Evolutionary conservation across 2,329 filamentous ascomycete species (phyloP), one percentile per base, ranked within the genome.

Genomic region (Penicillium sumatraense): DNA sequence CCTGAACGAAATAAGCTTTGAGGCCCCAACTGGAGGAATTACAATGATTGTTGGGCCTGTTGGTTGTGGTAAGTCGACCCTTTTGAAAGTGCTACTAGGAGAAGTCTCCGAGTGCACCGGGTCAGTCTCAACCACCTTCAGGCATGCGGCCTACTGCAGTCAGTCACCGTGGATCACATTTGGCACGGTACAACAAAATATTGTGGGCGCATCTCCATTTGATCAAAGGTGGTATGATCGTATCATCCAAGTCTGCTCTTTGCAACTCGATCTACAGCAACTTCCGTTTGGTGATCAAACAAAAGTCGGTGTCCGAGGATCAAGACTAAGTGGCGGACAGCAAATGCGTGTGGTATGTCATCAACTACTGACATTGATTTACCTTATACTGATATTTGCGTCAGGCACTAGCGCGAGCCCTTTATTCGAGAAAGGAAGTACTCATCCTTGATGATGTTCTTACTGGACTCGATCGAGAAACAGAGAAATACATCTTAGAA

Each of bases 391-490:
- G 26, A 49, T 18, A n/a, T 8, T 29, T 14, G 23, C 1, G 20
- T 7, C 24, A 58, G 53, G 72, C 77, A 4, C 66, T 80, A n/a
- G 78, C 78, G 5, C 62, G 78, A 47, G 76, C 76, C 5, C 62
- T 78, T 11, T 80, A 79, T 54, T 71, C 76, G 16, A 70, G 73
- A 44, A 70, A 71, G 27, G 65, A 72, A 11, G 69, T 78, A 18
- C 61, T 79, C n/a, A 65, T 80, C 21, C 67, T 80, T n/a, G 78
- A 80, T 56, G 77, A 79, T 55, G 72, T 73, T 26, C 70, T 80
- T 13, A 77, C 71, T 44, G 77, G 75, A 1, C 69, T 80, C 7
- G 78, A 80, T 57, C 64, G 67, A 20, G 66, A 72, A 31, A 78
- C 77, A 0, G 75, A 77, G 41, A 73, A 74, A 20, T 61, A 63